A percentile compares a stretch with the other conserved stretches of the same genome.
phyloP scores from a whole-genome alignment of 352 stramenopile genomes.

The Phytophthora pinifolia region DNA sequence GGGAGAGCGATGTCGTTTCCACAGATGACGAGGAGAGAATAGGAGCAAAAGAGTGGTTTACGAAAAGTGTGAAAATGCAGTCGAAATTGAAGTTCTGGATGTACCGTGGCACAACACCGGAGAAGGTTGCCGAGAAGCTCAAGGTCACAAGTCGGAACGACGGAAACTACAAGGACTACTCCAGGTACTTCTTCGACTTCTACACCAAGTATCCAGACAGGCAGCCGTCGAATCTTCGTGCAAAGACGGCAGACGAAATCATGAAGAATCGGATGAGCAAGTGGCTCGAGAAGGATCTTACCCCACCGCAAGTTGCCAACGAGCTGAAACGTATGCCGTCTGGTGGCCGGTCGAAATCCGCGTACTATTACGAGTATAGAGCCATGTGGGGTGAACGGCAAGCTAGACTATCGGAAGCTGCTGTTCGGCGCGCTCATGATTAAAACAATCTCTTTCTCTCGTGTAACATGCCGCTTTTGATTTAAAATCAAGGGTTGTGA shows the following conservation, averaged over 20 bases:
- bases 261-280: constrained; percentile 11
- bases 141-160: constrained; percentile 9
- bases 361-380: constrained; percentile 15
- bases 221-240: constrained; percentile 7
- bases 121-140: constrained; percentile 13
- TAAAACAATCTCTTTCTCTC: no score
- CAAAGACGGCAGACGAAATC: constrained; percentile 8
- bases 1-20: background rate
- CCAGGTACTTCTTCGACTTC: constrained; percentile 24
- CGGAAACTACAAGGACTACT: constrained; percentile 27
- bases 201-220: constrained; percentile 15
- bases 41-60: constrained; percentile 4
- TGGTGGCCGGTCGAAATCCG: constrained; percentile 5
- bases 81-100: constrained; percentile 17
- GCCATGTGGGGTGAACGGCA: constrained; percentile 15
- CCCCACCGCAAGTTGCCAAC: constrained; percentile 18
- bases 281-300: constrained; percentile 8
- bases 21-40: constrained; percentile 6
- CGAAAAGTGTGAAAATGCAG: constrained; percentile 11
- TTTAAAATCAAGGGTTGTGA: no score
- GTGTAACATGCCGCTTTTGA: no score
- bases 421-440: no score
- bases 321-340: constrained; percentile 17
- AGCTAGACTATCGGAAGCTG: constrained; percentile 4
- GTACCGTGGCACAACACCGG: constrained; percentile 1